A percentile compares a stretch with the other conserved stretches of the same genome.
Evolutionary conservation across 768 basidiomycete genomes (phyloP).

Genomic region (Mycena filopes): DNA sequence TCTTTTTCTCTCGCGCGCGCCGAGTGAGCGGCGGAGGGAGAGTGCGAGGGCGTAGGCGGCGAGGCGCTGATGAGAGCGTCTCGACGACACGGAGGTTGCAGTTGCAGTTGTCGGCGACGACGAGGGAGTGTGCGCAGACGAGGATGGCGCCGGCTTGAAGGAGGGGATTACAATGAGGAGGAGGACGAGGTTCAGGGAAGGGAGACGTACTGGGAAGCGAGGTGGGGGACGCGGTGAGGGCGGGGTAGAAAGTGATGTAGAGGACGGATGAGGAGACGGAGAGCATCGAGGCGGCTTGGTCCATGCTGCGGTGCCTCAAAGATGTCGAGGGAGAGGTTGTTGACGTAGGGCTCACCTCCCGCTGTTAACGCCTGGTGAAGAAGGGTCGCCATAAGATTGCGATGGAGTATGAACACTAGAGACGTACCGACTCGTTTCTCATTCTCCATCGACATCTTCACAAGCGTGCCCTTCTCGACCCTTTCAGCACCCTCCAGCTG

Average conservation of each 20-base stretch:
- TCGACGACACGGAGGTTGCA: conserved; percentile 97
- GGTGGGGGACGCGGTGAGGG: conserved; percentile 71
- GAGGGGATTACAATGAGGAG: not conserved
- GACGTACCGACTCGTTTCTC: conserved; percentile 75
- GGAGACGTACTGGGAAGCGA: conserved; percentile 56
- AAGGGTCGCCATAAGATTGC: not conserved
- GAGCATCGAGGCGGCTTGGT: conserved; percentile 91
- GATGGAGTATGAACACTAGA: no score
- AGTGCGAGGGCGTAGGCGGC: conserved; percentile 80
- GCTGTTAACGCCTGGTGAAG: conserved; percentile 66
- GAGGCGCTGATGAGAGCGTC: conserved; percentile 80
- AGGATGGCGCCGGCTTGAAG: conserved; percentile 59
- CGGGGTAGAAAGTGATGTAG: conserved; percentile 86
- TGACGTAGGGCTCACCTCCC: conserved; percentile 66
- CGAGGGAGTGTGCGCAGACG: conserved; percentile 86
- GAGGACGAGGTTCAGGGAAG: not conserved
- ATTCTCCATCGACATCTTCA: conserved; percentile 84
- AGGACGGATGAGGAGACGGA: conserved; percentile 75
- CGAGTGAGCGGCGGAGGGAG: conserved; percentile 58
- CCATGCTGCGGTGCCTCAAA: conserved; percentile 66
- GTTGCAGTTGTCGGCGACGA: conserved; percentile 78
- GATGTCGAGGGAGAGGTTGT: not conserved
- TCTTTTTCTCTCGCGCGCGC: conserved; percentile 58
- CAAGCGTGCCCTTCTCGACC: conserved; percentile 76
- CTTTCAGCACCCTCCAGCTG: conserved; percentile 38